Percentiles rank a stretch among this genome's conserved stretches.
These are phyloP conservation scores for Cymbopogon citratus DNA, from an alignment of 176 grass and related monocot species.

Conservation along the genomic window DNA sequence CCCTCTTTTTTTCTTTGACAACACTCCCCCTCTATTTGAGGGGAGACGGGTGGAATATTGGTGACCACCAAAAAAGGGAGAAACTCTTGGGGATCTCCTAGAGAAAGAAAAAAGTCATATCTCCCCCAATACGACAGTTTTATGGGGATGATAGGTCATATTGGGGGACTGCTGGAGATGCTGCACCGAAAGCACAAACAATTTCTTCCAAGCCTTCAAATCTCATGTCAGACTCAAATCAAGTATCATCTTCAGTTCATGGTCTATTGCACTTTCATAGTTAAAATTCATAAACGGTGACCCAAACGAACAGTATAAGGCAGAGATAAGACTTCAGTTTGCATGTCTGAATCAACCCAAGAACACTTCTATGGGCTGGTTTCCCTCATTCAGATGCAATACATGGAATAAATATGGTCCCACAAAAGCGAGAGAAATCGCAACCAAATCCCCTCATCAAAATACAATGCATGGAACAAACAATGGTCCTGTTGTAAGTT, in stretches of 20 bases:
- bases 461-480: neutral
- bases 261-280: neutral
- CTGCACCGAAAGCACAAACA: neutral
- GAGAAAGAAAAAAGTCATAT: no score
- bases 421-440: neutral
- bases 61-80: no score
- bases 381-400: neutral
- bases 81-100: no score
- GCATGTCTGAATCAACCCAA: conserved; percentile 12
- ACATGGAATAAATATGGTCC: neutral
- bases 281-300: neutral
- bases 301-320: neutral
- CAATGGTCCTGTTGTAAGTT: neutral
- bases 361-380: neutral
- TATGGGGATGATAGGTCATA: no score
- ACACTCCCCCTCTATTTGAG: no score
- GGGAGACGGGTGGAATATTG: no score
- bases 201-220: neutral
- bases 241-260: neutral
- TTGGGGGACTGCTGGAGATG: no score
- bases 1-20: no score
- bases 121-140: no score
- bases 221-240: neutral
- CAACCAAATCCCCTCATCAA: neutral
- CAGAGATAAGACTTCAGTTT: neutral